Evolutionary conservation across 257 asterid species (phyloP).

Genomic region (Avicennia marina): DNA sequence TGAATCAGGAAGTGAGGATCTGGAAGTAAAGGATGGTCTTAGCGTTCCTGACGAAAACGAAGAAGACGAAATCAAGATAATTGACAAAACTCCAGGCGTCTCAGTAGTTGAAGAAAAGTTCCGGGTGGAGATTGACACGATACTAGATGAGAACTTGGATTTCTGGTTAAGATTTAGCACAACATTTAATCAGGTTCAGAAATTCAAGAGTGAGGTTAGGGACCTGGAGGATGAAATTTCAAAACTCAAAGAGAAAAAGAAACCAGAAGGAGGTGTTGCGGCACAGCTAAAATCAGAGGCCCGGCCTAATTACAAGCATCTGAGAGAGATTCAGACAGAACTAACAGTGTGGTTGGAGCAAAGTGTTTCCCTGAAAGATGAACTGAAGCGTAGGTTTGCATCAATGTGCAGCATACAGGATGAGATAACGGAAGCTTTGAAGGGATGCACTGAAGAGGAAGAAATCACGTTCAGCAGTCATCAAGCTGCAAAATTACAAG

Average conservation of each 20-base stretch:
- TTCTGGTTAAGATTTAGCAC: slow-evolving; percentile 97
- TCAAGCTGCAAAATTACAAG: slow-evolving; percentile 92
- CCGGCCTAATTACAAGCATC: slow-evolving; percentile 76
- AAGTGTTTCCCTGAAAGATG: slow-evolving; percentile 59
- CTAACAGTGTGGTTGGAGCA: slow-evolving; percentile 71
- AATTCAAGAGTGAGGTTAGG: slow-evolving; percentile 63
- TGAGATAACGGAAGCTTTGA: slow-evolving; percentile 60
- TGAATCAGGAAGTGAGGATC: slow-evolving; percentile 26
- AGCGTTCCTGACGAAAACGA: slow-evolving; percentile 9
- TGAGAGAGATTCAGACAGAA: slow-evolving; percentile 79
- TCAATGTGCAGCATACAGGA: slow-evolving; percentile 81
- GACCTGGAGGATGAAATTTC: slow-evolving; percentile 62
- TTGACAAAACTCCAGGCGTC: slow-evolving; percentile 22
- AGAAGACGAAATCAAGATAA: slow-evolving; percentile 31
- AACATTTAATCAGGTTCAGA: slow-evolving; percentile 76
- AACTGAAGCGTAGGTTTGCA: slow-evolving; percentile 53
- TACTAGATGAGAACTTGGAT: slow-evolving; percentile 79
- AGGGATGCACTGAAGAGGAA: slow-evolving; percentile 63
- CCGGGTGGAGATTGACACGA: slow-evolving; percentile 59
- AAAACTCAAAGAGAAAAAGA: slow-evolving; percentile 50
- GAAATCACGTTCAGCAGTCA: slow-evolving; percentile 71
- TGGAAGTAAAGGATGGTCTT: slow-evolving; percentile 5
- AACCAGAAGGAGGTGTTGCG: slow-evolving; percentile 37
- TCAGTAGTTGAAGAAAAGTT: slow-evolving; percentile 72
- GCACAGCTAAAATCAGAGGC: slow-evolving; percentile 58